Evolutionary conservation across 2,329 filamentous ascomycete genomes (phyloP).

Genomic region (Helminthosporium solani): DNA sequence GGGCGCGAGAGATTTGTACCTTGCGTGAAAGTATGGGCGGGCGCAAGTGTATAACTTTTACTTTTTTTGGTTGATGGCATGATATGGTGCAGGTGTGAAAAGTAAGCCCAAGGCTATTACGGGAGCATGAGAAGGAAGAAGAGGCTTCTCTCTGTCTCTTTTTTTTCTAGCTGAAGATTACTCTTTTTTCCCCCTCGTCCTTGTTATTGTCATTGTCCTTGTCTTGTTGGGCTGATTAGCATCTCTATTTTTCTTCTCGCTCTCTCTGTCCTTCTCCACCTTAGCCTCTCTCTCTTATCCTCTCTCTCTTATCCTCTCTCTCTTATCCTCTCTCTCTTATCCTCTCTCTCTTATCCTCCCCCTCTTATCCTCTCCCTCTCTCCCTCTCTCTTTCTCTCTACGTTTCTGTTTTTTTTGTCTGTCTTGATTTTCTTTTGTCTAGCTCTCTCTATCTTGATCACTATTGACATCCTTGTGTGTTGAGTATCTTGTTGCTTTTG

Average conservation of each 20-base stretch:
- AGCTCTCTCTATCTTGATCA: too few species aligned
- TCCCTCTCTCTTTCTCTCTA: not conserved
- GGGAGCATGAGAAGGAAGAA: not conserved
- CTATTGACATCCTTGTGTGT: too few species aligned
- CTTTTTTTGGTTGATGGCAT: slow-evolving; percentile 16
- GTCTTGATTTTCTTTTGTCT: too few species aligned
- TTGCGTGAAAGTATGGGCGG: slow-evolving; percentile 12
- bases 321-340: slow-evolving; percentile 15
- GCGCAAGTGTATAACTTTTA: slow-evolving; percentile 15
- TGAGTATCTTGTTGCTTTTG: too few species aligned
- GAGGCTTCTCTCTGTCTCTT: slow-evolving; percentile 16
- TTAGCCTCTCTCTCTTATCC: too few species aligned
- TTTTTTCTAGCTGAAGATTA: slow-evolving; percentile 22
- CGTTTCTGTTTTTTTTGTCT: too few species aligned
- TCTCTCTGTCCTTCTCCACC: slow-evolving; percentile 16
- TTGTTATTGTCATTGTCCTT: too few species aligned
- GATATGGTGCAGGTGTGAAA: slow-evolving; percentile 1
- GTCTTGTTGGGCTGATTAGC: slow-evolving; percentile 7
- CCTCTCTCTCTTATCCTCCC: not conserved
- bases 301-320: too few species aligned
- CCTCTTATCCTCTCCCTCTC: not conserved
- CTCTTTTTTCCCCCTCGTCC: too few species aligned
- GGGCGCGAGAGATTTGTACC: not conserved
- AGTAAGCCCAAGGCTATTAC: too few species aligned
- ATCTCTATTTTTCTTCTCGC: slow-evolving; percentile 16